phyloP scores from a whole-genome alignment of 163 green algal genomes.

The Chloromonas sp. region DNA sequence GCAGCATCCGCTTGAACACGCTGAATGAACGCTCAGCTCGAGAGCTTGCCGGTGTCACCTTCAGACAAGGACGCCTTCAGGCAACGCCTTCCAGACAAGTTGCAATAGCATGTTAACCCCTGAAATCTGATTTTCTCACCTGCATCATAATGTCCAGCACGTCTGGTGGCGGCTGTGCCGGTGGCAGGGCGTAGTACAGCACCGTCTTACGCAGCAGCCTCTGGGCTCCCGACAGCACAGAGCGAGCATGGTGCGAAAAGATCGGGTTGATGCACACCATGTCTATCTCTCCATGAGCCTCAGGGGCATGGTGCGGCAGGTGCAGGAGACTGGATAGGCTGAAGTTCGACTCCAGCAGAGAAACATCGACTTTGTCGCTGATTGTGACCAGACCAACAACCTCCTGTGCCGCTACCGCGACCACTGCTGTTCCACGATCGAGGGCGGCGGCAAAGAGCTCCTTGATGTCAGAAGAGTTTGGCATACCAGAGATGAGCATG shows the following conservation, averaged over 20 bases:
- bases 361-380: conserved; percentile 31
- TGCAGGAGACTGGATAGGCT: conserved; percentile 26
- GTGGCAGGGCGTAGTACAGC: conserved; percentile 49
- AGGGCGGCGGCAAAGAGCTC: conserved; percentile 27
- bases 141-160: conserved; percentile 34
- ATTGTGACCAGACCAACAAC: conserved; percentile 44
- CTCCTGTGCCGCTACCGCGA: conserved; percentile 21
- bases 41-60: too few species aligned
- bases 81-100: conserved; percentile 3
- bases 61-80: too few species aligned
- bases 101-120: neutral
- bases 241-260: conserved; percentile 31
- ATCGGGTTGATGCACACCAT: conserved; percentile 56
- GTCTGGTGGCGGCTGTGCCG: conserved; percentile 37
- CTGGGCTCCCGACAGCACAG: conserved; percentile 27
- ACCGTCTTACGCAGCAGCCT: conserved; percentile 30
- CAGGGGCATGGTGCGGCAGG: conserved; percentile 11
- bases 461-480: conserved; percentile 31
- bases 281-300: conserved; percentile 43
- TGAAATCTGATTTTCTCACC: conserved; percentile 2
- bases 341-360: conserved; percentile 44
- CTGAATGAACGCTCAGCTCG: too few species aligned
- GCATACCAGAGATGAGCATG: conserved; percentile 33
- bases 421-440: conserved; percentile 7
- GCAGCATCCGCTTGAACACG: too few species aligned